Base-by-base conservation (phyloP, 2,329 filamentous ascomycete genomes). In the Polytolypa hystricis region DNA sequence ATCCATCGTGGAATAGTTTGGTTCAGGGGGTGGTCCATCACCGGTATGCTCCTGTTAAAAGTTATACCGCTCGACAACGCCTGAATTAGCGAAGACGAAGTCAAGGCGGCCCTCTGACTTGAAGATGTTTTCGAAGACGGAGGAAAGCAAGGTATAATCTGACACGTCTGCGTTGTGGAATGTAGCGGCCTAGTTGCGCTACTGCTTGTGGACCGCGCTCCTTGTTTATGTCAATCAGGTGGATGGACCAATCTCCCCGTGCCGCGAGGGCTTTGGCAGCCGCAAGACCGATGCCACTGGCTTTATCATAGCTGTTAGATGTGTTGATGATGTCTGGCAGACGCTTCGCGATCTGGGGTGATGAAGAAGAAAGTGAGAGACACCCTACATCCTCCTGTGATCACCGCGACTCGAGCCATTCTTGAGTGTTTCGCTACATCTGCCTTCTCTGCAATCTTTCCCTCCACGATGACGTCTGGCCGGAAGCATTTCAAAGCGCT, bases 31-130 rank as follows among this genome's bases (percentile, higher is more conserved):
- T 8, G 31, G 31, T 9, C 7, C 6, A 21, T 17, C 18, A 16
- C 31, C 31, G 8, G 6, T 17, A 7, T 30, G 4, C 19, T 41
- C 16, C 10, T 20, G 16, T 16, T 43, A 43, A 33, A 43, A 43
- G 17, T 43, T 38, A 15, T n/a, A 28, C 4, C 54, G 47, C 36
- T 67, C 63, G 5, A 66, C 50, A 15, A 67, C 56, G 1, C 66
- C 66, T 1, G 66, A 66, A 37, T 69, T 70, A 11, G 64, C 66
- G 42, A 65, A 70, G 21, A 69, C 64, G 41, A 69, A 66, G 49
- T 69, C 66, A 11, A 70, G 30, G 2, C 57, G 48, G 10, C 53
- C 50, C 7, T 53, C 47, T 3, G 47, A 40, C 4, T 51, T 42
- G 49, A 61, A 67, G 6, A 57, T 48, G 11, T 42, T 43, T 30